phyloP scores from a whole-genome alignment of 495 filamentous ascomycete species.

The Amphirosellinia nigrospora region DNA sequence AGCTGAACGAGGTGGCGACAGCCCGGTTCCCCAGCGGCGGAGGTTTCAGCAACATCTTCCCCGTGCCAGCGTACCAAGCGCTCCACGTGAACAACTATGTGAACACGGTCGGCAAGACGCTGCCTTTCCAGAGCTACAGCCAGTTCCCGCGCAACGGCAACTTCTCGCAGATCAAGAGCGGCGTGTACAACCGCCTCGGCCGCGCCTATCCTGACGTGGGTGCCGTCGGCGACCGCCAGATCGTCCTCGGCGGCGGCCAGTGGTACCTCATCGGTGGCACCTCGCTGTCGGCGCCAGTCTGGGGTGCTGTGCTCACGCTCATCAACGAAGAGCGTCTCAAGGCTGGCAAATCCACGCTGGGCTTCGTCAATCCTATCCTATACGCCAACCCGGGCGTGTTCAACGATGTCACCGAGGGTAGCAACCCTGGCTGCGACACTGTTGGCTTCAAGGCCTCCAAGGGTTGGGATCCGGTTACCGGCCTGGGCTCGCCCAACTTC shows the following conservation, averaged over 20 bases:
- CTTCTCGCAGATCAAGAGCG: slow-evolving; percentile 43
- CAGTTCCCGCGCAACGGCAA: slow-evolving; percentile 32
- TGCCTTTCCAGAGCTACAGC: slow-evolving; percentile 30
- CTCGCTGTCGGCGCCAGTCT: slow-evolving; percentile 63
- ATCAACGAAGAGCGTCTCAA: slow-evolving; percentile 68
- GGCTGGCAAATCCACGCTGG: slow-evolving; percentile 55
- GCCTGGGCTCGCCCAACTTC: slow-evolving; percentile 50
- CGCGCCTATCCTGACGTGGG: slow-evolving; percentile 71
- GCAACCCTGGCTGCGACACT: slow-evolving; percentile 66
- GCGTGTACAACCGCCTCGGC: slow-evolving; percentile 60
- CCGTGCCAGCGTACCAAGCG: slow-evolving; percentile 63
- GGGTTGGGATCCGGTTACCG: slow-evolving; percentile 71
- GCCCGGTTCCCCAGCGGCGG: slow-evolving; percentile 62
- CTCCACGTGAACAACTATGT: slow-evolving; percentile 61
- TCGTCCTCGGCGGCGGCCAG: slow-evolving; percentile 51
- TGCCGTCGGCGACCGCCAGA: slow-evolving; percentile 66
- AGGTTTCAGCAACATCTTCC: slow-evolving; percentile 74
- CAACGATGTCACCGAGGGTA: slow-evolving; percentile 66
- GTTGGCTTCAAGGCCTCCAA: slow-evolving; percentile 57
- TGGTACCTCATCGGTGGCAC: slow-evolving; percentile 59
- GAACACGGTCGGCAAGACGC: slow-evolving; percentile 43
- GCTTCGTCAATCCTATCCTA: slow-evolving; percentile 63
- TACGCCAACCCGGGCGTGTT: slow-evolving; percentile 67
- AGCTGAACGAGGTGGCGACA: slow-evolving; percentile 50
- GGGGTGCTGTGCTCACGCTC: slow-evolving; percentile 63